These are phyloP conservation scores for Neofusicoccum ribis DNA, from an alignment of 2,329 filamentous ascomycete genomes.

Conservation along the genomic window DNA sequence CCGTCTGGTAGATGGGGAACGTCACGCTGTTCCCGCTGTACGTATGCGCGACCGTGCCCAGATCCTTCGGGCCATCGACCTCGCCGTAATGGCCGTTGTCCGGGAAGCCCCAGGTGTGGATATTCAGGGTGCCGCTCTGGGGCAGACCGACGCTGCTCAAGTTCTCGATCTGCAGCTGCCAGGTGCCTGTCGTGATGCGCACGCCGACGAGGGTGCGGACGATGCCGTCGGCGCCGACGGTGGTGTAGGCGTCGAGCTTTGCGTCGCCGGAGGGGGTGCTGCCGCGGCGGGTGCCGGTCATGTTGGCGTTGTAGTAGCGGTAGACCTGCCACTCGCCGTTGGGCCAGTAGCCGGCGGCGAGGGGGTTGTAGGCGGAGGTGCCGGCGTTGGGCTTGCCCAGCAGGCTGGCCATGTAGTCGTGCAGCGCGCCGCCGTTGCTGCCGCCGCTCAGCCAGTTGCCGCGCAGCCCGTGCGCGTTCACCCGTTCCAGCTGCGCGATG, in stretches of 20 bases:
- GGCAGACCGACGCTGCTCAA: conserved; percentile 38
- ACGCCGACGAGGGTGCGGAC: conserved; percentile 42
- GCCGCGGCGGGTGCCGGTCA: conserved; percentile 44
- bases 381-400: conserved; percentile 23
- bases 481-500: conserved; percentile 49
- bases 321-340: conserved; percentile 50
- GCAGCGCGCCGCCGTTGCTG: conserved; percentile 32
- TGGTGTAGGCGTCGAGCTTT: conserved; percentile 43
- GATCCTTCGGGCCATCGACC: conserved; percentile 11
- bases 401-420: conserved; percentile 48
- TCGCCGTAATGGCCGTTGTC: conserved; percentile 18
- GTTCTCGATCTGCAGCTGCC: conserved; percentile 36
- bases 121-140: conserved; percentile 4
- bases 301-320: conserved; percentile 48
- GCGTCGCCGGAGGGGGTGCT: conserved; percentile 39
- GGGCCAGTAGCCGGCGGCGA: conserved; percentile 39
- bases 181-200: conserved; percentile 33
- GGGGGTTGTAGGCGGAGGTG: conserved; percentile 32
- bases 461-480: conserved; percentile 44
- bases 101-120: conserved; percentile 20
- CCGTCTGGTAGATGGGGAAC: not conserved
- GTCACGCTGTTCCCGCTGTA: conserved; percentile 4
- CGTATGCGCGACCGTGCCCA: conserved; percentile 6
- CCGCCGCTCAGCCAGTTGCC: conserved; percentile 48
- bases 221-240: conserved; percentile 28